These are phyloP conservation scores for Tuber indicum DNA, from an alignment of 495 filamentous ascomycete genomes.

Conservation along the genomic window DNA sequence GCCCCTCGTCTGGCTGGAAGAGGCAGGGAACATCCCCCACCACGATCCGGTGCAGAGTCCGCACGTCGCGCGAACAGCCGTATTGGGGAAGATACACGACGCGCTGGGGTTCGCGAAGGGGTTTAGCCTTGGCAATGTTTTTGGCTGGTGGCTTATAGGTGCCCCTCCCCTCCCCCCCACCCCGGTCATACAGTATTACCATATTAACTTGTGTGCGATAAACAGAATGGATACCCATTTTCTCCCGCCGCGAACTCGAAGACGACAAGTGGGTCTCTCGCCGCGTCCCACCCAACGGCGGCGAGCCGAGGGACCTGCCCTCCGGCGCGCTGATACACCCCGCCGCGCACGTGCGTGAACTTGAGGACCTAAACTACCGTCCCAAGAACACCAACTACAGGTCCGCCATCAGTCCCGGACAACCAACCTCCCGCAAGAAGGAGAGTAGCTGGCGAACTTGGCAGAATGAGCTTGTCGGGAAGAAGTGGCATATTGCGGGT, in stretches of 20 bases:
- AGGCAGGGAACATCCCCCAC: not conserved
- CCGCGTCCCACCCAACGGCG: constrained; percentile 29
- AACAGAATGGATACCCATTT: constrained; percentile 44
- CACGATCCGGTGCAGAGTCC: not conserved
- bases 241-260: constrained; percentile 42
- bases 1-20: not conserved
- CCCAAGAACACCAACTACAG: not conserved
- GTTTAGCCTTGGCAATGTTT: constrained; percentile 27
- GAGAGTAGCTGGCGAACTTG: not conserved
- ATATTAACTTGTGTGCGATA: constrained; percentile 5
- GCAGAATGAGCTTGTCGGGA: not conserved
- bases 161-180: constrained; percentile 8
- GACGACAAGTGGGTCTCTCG: constrained; percentile 41
- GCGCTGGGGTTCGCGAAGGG: constrained; percentile 36
- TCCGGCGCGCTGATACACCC: constrained; percentile 26
- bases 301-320: constrained; percentile 20
- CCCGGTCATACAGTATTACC: not conserved
- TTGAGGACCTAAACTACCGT: not conserved
- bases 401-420: not conserved
- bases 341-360: constrained; percentile 14
- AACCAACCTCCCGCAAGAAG: not conserved
- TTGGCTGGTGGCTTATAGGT: constrained; percentile 44
- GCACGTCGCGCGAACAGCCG: not conserved
- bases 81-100: constrained; percentile 28
- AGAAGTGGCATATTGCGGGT: not conserved